Evolutionary conservation across 2,329 filamentous ascomycete genomes (phyloP).

Genomic region (Aspergillus sp.): DNA sequence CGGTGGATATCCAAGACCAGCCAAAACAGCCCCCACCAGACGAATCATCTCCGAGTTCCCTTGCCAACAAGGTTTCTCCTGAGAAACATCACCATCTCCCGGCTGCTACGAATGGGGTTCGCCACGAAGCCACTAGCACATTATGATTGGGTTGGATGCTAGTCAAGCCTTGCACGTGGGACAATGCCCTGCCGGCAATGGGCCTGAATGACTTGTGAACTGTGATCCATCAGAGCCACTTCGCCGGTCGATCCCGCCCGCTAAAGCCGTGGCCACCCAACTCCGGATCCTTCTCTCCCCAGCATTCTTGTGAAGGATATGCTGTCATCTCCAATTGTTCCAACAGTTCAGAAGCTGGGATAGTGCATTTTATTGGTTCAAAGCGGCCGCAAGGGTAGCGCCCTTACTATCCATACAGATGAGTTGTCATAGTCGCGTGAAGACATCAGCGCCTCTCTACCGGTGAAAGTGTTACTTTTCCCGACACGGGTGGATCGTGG

Average conservation of each 20-base stretch:
- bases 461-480: background rate
- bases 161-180: background rate
- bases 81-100: background rate
- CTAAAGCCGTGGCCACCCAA: background rate
- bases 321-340: too few relatives aligned
- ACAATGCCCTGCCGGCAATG: background rate
- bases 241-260: background rate
- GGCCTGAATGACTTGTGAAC: background rate
- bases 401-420: background rate
- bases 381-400: too few relatives aligned
- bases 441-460: background rate
- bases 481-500: too few relatives aligned
- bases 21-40: too few relatives aligned
- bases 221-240: background rate
- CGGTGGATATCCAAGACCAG: too few relatives aligned
- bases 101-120: background rate
- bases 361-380: too few relatives aligned
- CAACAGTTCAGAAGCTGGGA: too few relatives aligned
- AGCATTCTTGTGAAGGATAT: too few relatives aligned
- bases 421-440: background rate
- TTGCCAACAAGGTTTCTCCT: background rate
- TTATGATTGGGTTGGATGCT: background rate
- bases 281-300: background rate
- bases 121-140: background rate
- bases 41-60: too few relatives aligned